phyloP scores from a whole-genome alignment of 768 basidiomycete species.

The Paxillus ammoniavirescens region DNA sequence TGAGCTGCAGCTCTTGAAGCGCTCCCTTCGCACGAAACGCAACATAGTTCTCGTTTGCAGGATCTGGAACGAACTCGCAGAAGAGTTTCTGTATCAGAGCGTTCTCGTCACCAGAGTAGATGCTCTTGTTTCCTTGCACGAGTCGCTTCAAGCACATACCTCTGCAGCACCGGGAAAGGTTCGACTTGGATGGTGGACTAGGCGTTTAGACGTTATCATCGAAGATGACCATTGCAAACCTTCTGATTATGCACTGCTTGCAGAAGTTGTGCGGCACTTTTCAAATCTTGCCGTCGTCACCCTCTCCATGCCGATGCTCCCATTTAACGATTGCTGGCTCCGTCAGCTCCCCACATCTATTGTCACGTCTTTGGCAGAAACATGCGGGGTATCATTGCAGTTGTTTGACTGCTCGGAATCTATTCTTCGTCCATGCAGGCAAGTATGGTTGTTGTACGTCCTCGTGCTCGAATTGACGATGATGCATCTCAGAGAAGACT shows the following conservation, averaged over 20 bases:
- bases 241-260: constrained; percentile 21
- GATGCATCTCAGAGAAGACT: constrained; percentile 20
- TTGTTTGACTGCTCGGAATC: constrained; percentile 31
- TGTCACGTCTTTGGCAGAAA: constrained; percentile 22
- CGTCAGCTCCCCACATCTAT: constrained; percentile 22
- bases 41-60: constrained; percentile 23
- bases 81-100: constrained; percentile 22
- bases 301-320: constrained; percentile 26
- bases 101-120: constrained; percentile 21
- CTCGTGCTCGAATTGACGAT: neutral
- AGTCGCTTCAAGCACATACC: constrained; percentile 10
- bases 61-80: constrained; percentile 21
- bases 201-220: constrained; percentile 24
- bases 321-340: constrained; percentile 26
- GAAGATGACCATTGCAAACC: constrained; percentile 25
- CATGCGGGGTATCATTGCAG: constrained; percentile 25
- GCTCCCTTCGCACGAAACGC: constrained; percentile 23
- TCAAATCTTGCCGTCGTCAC: constrained; percentile 24
- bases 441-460: constrained; percentile 4
- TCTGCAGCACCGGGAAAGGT: constrained; percentile 3
- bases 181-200: constrained; percentile 26
- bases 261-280: constrained; percentile 23
- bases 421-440: constrained; percentile 28
- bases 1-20: constrained; percentile 15
- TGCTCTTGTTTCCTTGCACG: constrained; percentile 13